A percentile compares a stretch with the other conserved stretches of the same genome.
Evolutionary conservation across 495 filamentous ascomycete species (phyloP).

Genomic region (Recurvomyces mirabilis): DNA sequence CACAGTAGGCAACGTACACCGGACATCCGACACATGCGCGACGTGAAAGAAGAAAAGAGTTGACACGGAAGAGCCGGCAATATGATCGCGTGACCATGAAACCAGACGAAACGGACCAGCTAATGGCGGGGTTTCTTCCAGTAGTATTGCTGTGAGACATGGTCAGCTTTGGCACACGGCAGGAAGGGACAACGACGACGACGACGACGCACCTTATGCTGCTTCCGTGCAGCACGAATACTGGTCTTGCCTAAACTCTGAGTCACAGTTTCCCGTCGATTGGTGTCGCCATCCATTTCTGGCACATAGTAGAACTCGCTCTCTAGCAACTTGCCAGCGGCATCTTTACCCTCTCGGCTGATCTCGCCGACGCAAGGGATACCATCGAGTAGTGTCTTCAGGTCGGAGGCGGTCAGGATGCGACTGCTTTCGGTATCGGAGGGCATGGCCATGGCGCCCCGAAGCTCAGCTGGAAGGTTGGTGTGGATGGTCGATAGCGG

Average conservation of each 20-base stretch:
- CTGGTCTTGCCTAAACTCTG: constrained; percentile 78
- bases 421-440: constrained; percentile 40
- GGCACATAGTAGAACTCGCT: constrained; percentile 97
- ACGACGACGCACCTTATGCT: constrained; percentile 67
- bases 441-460: constrained; percentile 27
- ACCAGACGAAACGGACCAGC: no score
- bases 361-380: constrained; percentile 78
- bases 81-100: no score
- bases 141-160: constrained; percentile 32
- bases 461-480: constrained; percentile 63
- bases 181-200: neutral
- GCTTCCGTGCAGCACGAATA: constrained; percentile 76
- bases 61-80: no score
- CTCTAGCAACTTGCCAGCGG: constrained; percentile 85
- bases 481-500: constrained; percentile 78
- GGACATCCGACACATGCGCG: no score
- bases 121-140: constrained; percentile 35
- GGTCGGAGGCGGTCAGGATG: constrained; percentile 35
- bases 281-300: constrained; percentile 71
- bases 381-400: constrained; percentile 57
- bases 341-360: constrained; percentile 84
- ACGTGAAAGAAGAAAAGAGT: no score
- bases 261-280: constrained; percentile 70
- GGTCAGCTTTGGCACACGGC: constrained; percentile 3
- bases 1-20: no score